These are phyloP conservation scores for Omphalotus olearius DNA, from an alignment of 1,284 basidiomycete species.

Conservation along the genomic window DNA sequence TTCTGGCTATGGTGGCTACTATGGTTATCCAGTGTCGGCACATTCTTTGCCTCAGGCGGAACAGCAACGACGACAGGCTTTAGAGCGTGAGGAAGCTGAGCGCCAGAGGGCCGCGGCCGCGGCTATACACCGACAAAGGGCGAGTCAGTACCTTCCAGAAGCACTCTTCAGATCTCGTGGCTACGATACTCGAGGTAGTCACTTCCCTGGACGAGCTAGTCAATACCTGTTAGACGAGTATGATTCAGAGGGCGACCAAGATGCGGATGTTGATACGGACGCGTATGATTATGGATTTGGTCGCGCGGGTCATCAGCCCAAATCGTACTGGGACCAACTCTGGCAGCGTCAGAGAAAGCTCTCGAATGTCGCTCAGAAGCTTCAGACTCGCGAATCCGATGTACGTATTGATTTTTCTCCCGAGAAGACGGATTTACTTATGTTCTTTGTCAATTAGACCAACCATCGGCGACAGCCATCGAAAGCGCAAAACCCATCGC, in stretches of 20 bases:
- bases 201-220: conserved; percentile 9
- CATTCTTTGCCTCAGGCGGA: conserved; percentile 7
- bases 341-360: not conserved
- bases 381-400: not conserved
- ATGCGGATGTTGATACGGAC: conserved; percentile 1
- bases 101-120: not conserved
- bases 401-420: not conserved
- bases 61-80: not conserved
- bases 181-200: not conserved
- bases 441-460: too few species aligned
- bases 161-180: not conserved
- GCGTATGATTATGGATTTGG: conserved; percentile 8
- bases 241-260: not conserved
- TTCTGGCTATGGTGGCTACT: not conserved
- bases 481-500: too few species aligned
- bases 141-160: conserved; percentile 10
- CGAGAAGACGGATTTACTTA: not conserved
- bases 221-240: conserved; percentile 7
- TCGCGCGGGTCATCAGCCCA: not conserved
- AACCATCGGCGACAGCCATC: too few species aligned
- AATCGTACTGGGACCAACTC: not conserved
- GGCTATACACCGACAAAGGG: conserved; percentile 1
- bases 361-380: not conserved
- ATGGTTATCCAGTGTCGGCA: not conserved
- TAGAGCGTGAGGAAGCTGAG: not conserved